phyloP scores from a whole-genome alignment of 768 basidiomycete genomes.

The Suillus tomentosus region DNA sequence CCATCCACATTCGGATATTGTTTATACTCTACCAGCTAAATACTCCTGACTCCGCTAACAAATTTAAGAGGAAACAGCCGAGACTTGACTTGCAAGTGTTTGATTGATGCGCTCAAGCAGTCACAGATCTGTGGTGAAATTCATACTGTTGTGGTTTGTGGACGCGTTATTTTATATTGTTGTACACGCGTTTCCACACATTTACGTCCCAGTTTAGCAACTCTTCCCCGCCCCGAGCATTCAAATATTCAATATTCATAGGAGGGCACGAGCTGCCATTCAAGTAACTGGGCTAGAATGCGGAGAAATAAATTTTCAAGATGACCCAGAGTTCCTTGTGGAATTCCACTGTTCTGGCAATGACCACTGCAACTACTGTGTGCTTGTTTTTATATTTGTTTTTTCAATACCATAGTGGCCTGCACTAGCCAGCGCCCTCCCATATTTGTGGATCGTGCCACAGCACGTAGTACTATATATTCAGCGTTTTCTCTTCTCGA shows the following conservation, averaged over 20 bases:
- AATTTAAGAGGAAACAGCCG: not conserved
- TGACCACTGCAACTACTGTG: not conserved
- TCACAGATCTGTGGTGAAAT: not conserved
- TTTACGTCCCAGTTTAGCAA: slow-evolving; percentile 2
- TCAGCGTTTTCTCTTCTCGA: slow-evolving; percentile 15
- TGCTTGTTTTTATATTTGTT: slow-evolving; percentile 14
- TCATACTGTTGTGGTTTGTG: slow-evolving; percentile 4
- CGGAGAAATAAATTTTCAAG: not conserved
- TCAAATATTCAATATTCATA: not conserved
- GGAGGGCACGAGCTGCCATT: not conserved
- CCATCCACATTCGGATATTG: not conserved
- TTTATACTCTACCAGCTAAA: not conserved
- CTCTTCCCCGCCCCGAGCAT: not conserved
- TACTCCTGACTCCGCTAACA: not conserved
- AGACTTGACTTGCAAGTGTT: slow-evolving; percentile 41
- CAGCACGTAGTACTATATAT: slow-evolving; percentile 23
- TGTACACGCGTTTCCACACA: slow-evolving; percentile 13
- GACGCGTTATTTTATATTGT: slow-evolving; percentile 24
- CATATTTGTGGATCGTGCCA: slow-evolving; percentile 19
- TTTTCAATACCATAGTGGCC: not conserved
- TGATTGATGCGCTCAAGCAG: slow-evolving; percentile 15
- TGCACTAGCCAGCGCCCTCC: not conserved
- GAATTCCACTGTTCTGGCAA: not conserved
- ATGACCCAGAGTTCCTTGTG: not conserved
- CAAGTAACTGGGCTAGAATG: not conserved